Evolutionary conservation across 108 stramenopile genomes (phyloP).

Genomic region (Skeletonema costatum): DNA sequence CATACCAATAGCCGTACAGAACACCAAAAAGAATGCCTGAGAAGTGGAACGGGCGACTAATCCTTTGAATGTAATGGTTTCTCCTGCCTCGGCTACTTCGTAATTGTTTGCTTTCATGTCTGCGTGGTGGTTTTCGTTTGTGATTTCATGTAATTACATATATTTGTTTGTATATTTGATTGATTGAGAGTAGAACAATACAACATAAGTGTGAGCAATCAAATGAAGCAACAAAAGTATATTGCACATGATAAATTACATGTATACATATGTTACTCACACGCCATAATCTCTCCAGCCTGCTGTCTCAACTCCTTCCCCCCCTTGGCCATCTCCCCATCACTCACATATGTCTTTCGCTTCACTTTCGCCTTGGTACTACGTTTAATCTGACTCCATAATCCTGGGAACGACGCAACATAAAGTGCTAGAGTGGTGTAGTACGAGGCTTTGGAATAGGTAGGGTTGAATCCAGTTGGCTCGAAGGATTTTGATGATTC

Average conservation of each 20-base stretch:
- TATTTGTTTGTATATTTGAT: not conserved
- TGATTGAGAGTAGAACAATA: not conserved
- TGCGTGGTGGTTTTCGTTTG: constrained; percentile 2
- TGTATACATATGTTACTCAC: constrained; percentile 38
- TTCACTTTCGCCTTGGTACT: constrained; percentile 89
- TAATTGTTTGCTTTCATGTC: constrained; percentile 96
- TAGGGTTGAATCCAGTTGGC: constrained; percentile 25
- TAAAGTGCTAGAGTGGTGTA: constrained; percentile 93
- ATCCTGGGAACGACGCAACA: constrained; percentile 85
- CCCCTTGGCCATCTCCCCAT: constrained; percentile 51
- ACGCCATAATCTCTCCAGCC: constrained; percentile 96
- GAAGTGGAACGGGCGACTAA: constrained; percentile 76
- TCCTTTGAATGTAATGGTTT: constrained; percentile 91
- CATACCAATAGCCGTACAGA: constrained; percentile 88
- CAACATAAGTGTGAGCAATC: not conserved
- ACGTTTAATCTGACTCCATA: constrained; percentile 91
- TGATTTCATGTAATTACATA: not conserved
- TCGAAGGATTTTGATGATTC: not conserved
- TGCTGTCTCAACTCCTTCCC: constrained; percentile 74
- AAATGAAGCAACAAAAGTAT: not conserved
- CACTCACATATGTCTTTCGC: constrained; percentile 82
- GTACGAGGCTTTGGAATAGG: constrained; percentile 85
- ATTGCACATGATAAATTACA: not conserved
- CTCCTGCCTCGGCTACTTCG: constrained; percentile 89
- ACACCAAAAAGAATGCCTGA: constrained; percentile 92